Evolutionary conservation across 352 stramenopile genomes (phyloP).

Genomic region (Globisporangium camurandrum): DNA sequence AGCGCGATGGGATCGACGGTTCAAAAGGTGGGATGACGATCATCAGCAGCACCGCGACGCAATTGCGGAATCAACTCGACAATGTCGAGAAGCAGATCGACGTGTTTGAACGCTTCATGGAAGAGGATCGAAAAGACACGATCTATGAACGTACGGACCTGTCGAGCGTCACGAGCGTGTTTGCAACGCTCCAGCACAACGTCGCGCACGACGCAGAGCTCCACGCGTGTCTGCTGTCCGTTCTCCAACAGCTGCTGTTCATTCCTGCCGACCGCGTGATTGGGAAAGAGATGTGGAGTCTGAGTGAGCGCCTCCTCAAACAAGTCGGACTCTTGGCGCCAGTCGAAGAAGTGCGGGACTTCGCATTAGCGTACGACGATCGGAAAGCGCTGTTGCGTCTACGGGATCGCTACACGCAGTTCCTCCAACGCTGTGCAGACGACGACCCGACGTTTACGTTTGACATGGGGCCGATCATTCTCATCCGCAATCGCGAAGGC

Average conservation of each 20-base stretch:
- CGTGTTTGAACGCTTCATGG: slow-evolving; percentile 85
- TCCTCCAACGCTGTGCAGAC: slow-evolving; percentile 60
- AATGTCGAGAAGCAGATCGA: slow-evolving; percentile 88
- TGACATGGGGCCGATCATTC: slow-evolving; percentile 61
- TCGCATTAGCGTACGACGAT: slow-evolving; percentile 74
- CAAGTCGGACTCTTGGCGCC: slow-evolving; percentile 68
- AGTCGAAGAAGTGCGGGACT: slow-evolving; percentile 75
- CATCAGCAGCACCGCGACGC: slow-evolving; percentile 63
- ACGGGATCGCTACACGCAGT: slow-evolving; percentile 69
- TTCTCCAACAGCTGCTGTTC: slow-evolving; percentile 83
- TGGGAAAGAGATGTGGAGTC: slow-evolving; percentile 83
- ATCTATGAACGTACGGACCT: slow-evolving; percentile 80
- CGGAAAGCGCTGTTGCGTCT: slow-evolving; percentile 69
- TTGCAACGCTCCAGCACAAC: slow-evolving; percentile 43
- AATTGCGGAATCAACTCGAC: slow-evolving; percentile 75
- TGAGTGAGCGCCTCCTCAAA: slow-evolving; percentile 72
- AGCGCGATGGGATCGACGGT: slow-evolving; percentile 3
- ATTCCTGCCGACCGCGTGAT: slow-evolving; percentile 73
- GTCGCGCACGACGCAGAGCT: slow-evolving; percentile 56
- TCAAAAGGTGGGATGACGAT: slow-evolving; percentile 27
- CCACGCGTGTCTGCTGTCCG: slow-evolving; percentile 64
- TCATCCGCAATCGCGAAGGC: slow-evolving; percentile 73
- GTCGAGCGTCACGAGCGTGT: slow-evolving; percentile 61
- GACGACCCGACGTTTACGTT: slow-evolving; percentile 63
- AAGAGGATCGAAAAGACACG: slow-evolving; percentile 81